Percentiles rank a stretch among this genome's conserved stretches.
Evolutionary conservation across 257 asterid species (phyloP).

Genomic region (Nyctanthes arbortristis): DNA sequence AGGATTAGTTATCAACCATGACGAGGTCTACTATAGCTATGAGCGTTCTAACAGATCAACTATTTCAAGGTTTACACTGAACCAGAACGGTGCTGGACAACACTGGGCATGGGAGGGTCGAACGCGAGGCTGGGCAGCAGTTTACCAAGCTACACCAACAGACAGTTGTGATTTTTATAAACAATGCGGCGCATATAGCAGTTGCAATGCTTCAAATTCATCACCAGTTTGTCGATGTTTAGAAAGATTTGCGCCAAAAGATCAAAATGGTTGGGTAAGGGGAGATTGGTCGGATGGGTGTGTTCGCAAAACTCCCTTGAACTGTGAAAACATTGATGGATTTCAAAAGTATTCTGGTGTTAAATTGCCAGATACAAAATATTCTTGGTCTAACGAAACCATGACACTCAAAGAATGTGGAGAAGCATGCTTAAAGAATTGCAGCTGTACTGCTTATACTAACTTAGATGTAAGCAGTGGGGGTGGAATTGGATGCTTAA

Average conservation of each 20-base stretch:
- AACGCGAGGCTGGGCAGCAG: conserved; percentile 25
- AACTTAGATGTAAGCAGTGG: conserved; percentile 25
- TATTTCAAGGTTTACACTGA: conserved; percentile 22
- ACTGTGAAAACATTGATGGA: conserved; percentile 26
- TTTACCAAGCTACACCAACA: conserved; percentile 9
- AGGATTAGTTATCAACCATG: conserved; percentile 6
- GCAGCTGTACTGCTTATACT: conserved; percentile 40
- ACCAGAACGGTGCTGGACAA: conserved; percentile 4
- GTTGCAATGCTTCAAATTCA: conserved; percentile 21
- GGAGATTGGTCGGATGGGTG: conserved; percentile 35
- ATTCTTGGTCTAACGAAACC: conserved; percentile 22
- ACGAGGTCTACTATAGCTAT: conserved; percentile 32
- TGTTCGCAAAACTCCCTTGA: conserved; percentile 21
- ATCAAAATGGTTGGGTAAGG: conserved; percentile 20
- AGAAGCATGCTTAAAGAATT: conserved; percentile 30
- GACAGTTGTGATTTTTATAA: conserved; percentile 35
- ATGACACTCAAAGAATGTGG: conserved; percentile 29
- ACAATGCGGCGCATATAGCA: conserved; percentile 32
- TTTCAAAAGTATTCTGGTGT: conserved; percentile 23
- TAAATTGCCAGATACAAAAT: conserved; percentile 33
- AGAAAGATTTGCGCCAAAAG: conserved; percentile 24
- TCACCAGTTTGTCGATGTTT: conserved; percentile 35
- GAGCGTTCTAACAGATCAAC: conserved; percentile 24
- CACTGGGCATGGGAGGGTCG: conserved; percentile 21
- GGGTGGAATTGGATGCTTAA: conserved; percentile 40